phyloP scores from a whole-genome alignment of 2,329 filamentous ascomycete species.

The Penicillium polonicum region DNA sequence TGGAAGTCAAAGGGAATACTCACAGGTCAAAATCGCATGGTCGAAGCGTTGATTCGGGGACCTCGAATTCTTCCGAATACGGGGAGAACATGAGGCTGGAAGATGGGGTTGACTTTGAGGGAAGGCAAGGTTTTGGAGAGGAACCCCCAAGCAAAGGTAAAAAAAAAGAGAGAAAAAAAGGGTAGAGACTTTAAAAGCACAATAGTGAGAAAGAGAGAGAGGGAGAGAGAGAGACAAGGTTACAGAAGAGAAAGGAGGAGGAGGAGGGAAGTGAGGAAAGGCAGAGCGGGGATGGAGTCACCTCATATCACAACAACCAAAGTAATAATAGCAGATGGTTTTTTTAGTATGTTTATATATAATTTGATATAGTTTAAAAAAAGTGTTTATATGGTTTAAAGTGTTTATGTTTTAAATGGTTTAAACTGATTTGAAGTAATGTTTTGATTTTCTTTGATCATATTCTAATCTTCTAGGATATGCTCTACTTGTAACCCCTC shows the following conservation, averaged over 20 bases:
- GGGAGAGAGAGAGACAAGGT: constrained; percentile 16
- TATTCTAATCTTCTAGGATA: neutral
- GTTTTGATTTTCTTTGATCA: neutral
- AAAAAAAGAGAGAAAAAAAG: neutral
- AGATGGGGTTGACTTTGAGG: neutral
- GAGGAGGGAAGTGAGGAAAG: constrained; percentile 10
- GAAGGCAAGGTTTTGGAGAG: constrained; percentile 6
- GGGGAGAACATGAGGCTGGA: constrained; percentile 31
- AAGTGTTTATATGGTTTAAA: neutral
- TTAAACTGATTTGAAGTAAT: neutral
- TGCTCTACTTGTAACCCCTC: neutral
- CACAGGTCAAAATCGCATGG: constrained; percentile 32
- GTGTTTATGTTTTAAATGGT: neutral
- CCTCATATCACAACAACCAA: constrained; percentile 23
- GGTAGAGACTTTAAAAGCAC: constrained; percentile 11
- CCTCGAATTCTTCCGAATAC: constrained; percentile 31
- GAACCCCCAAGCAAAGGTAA: neutral
- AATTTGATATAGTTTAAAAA: neutral
- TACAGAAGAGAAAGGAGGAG: constrained; percentile 9
- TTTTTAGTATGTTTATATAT: neutral
- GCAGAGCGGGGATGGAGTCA: constrained; percentile 28
- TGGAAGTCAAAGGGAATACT: constrained; percentile 14
- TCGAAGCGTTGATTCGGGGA: constrained; percentile 29
- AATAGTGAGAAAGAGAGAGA: constrained; percentile 10
- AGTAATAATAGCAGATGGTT: constrained; percentile 7